These are phyloP conservation scores for Coelastrella sp. DNA, from an alignment of 139 green algal species.

Conservation along the genomic window DNA sequence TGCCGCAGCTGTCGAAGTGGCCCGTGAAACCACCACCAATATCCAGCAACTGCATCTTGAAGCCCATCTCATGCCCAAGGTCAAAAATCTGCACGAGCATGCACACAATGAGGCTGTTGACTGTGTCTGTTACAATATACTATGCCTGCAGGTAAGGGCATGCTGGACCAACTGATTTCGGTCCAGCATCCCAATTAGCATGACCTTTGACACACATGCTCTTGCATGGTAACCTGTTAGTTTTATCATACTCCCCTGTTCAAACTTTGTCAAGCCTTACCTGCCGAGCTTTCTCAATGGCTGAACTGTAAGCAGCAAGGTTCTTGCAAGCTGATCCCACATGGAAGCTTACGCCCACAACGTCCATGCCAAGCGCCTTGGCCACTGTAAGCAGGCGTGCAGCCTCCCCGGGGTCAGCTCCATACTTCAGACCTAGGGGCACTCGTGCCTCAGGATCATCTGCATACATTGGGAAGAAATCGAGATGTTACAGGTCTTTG, in stretches of 20 bases:
- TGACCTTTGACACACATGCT: background rate
- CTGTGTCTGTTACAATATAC: no score
- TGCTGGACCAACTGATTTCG: no score
- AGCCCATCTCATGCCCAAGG: conserved; percentile 76
- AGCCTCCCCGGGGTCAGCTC: conserved; percentile 80
- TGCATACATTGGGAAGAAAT: background rate
- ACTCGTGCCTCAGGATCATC: conserved; percentile 77
- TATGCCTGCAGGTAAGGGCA: no score
- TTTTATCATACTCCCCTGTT: no score
- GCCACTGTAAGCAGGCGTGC: conserved; percentile 69
- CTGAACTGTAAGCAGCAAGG: conserved; percentile 80
- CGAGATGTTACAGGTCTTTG: no score
- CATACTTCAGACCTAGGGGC: conserved; percentile 91
- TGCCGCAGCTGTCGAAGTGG: conserved; percentile 70
- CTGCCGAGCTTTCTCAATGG: conserved; percentile 72
- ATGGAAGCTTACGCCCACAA: conserved; percentile 96
- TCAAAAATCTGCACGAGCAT: conserved; percentile 79
- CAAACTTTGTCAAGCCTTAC: no score
- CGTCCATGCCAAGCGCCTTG: conserved; percentile 69
- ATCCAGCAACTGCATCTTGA: conserved; percentile 93
- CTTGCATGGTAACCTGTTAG: no score
- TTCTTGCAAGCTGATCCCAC: conserved; percentile 91
- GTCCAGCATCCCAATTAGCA: no score
- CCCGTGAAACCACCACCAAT: conserved; percentile 96
- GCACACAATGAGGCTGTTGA: background rate